Base-by-base conservation (phyloP, 2,329 filamentous ascomycete species). In the Phyllosticta ampelicida region DNA sequence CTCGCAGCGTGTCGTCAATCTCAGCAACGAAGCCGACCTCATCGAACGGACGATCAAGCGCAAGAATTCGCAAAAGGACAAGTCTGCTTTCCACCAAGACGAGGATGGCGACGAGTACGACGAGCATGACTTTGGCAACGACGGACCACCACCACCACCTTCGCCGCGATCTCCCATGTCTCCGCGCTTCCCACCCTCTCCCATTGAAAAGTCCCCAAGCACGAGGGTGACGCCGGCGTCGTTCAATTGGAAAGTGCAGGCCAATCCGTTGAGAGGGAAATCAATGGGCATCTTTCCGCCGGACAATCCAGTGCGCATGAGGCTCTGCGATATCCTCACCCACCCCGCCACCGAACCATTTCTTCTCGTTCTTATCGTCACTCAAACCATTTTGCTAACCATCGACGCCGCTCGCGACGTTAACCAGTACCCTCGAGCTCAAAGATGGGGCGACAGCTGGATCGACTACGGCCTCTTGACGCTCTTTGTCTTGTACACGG, bases 1-100 rank as follows among this genome's bases (percentile, higher is more conserved):
- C 84, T 97, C 95, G 29, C 91, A 96, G 75, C 89, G 94, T 76
- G 91, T 99, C 58, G 94, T 99, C 67, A 97, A 97, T 68, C 82
- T 99, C 65, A 96, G 90, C 73, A 95, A 95, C 68, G 94, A 97
- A 67, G 86, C 86, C 4, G 89, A 96, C 65, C 76, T 89, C 19
- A 78, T 91, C 16, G 90, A 96, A 69, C 84, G 87, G 62, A 84
- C 82, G 55, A 79, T 85, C 21, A 80, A 83, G 49, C 79, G 83
- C 53, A 76, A 85, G 76, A 70, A 86, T 74, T 70, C 82, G 70
- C 81, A 69, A 67, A 82, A 58, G 78, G 73, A 53, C 78, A 80
- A 60, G 76, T 16, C 36, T 26, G 23, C 23, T 6, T n/a, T 44
- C 13, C 4, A 44, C 8, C 13, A 44, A 44, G 36, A n/a, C 13